These are phyloP conservation scores for Holtermannia corniformis DNA, from an alignment of 768 basidiomycete species.

Conservation along the genomic window DNA sequence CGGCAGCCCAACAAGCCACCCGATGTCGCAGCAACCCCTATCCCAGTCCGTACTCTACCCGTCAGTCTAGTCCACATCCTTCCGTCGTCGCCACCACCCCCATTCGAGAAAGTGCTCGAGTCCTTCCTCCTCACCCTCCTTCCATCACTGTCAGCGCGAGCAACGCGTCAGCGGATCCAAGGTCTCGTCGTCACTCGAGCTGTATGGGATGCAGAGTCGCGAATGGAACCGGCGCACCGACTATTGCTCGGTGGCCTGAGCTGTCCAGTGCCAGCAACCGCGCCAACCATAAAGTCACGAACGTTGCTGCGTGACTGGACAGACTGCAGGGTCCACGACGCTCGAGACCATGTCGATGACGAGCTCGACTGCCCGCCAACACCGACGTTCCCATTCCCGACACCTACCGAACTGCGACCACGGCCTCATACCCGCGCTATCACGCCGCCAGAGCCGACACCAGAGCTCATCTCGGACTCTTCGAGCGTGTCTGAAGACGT, in stretches of 20 bases:
- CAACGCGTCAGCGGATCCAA: slow-evolving; percentile 1
- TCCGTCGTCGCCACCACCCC: slow-evolving; percentile 9
- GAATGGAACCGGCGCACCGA: slow-evolving; percentile 9
- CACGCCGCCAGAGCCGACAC: neutral
- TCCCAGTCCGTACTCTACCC: neutral
- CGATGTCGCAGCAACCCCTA: neutral
- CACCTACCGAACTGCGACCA: neutral
- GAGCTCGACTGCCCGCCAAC: neutral
- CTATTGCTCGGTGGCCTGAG: slow-evolving; percentile 19
- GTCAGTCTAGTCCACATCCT: slow-evolving; percentile 20
- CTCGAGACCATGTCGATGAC: neutral
- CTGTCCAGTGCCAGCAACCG: slow-evolving; percentile 2
- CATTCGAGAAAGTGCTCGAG: slow-evolving; percentile 21
- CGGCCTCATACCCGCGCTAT: neutral
- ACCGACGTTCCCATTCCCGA: neutral
- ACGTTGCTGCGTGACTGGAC: slow-evolving; percentile 16
- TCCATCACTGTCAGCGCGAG: slow-evolving; percentile 8
- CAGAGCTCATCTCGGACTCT: neutral
- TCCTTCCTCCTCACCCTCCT: slow-evolving; percentile 20
- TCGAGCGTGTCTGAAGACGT: neutral
- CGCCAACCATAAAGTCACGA: slow-evolving; percentile 1
- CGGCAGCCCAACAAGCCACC: slow-evolving; percentile 2
- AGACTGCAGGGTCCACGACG: slow-evolving; percentile 2
- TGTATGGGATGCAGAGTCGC: slow-evolving; percentile 6
- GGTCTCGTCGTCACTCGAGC: slow-evolving; percentile 8